Percentiles rank a stretch among this genome's conserved stretches.
These are phyloP conservation scores for Saraca asoca DNA, from an alignment of 331 rosid genomes.

Conservation along the genomic window DNA sequence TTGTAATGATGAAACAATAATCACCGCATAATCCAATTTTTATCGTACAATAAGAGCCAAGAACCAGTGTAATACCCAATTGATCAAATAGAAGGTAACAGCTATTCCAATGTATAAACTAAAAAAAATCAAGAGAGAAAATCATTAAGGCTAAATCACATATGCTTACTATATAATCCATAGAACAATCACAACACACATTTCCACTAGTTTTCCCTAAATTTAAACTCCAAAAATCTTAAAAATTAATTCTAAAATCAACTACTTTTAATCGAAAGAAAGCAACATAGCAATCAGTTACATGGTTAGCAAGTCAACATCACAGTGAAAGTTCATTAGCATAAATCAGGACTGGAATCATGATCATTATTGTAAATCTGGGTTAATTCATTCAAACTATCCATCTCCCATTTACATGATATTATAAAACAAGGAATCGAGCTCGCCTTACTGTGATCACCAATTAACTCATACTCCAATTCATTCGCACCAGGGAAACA, in stretches of 20 bases:
- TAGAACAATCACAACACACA: not conserved
- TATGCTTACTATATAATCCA: conserved; percentile 1
- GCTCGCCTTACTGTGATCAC: not conserved
- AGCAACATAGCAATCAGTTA: not conserved
- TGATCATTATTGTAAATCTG: conserved; percentile 12
- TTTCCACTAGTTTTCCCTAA: not conserved
- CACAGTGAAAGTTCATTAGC: not conserved
- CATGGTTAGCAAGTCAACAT: not conserved
- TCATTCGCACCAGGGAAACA: not conserved
- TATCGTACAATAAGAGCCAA: not conserved
- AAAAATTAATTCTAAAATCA: not conserved
- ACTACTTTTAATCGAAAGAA: not conserved
- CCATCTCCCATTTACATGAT: not conserved
- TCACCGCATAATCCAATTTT: not conserved
- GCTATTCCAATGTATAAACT: not conserved
- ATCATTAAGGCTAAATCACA: not conserved
- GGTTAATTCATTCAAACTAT: not conserved
- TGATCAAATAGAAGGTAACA: not conserved
- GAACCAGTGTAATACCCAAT: not conserved
- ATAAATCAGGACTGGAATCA: no score
- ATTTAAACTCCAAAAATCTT: not conserved
- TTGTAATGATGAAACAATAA: conserved; percentile 12
- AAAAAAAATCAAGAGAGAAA: not conserved
- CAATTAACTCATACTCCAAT: not conserved
- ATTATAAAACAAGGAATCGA: not conserved